Percentiles rank a stretch among this genome's conserved stretches.
phyloP scores from a whole-genome alignment of 139 green algal species.

The Haematococcus sp. region DNA sequence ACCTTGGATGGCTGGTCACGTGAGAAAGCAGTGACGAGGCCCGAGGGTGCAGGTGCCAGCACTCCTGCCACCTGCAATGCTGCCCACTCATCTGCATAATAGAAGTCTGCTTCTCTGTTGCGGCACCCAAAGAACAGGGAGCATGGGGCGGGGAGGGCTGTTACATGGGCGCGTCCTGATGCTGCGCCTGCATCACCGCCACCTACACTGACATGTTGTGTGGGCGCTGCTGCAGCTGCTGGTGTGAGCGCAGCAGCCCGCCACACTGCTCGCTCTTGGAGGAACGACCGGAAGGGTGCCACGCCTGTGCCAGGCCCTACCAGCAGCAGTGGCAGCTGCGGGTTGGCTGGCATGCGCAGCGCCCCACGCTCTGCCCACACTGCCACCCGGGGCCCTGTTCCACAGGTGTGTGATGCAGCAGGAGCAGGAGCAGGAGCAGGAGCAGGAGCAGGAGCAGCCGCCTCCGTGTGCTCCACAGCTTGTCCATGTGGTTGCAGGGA shows the following conservation, averaged over 20 bases:
- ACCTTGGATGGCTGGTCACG: conserved; percentile 44
- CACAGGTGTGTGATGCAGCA: not conserved
- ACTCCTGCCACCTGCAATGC: conserved; percentile 37
- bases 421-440: not conserved
- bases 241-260: not conserved
- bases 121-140: conserved; percentile 90
- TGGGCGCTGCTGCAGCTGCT: conserved; percentile 5
- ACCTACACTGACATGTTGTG: not conserved
- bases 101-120: conserved; percentile 64
- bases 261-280: conserved; percentile 58
- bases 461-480: not conserved
- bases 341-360: conserved; percentile 54
- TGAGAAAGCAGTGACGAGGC: conserved; percentile 80
- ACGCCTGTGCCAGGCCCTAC: conserved; percentile 80
- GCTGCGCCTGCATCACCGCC: not conserved
- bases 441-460: not conserved
- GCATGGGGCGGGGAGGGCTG: conserved; percentile 31
- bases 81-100: conserved; percentile 78
- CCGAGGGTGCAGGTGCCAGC: conserved; percentile 31
- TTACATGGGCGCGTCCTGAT: too few species aligned
- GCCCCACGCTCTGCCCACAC: conserved; percentile 76
- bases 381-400: conserved; percentile 39
- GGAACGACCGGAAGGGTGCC: conserved; percentile 81
- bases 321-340: conserved; percentile 62
- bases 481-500: too few species aligned